These are phyloP conservation scores for Colletotrichum gloeosporioides DNA, from an alignment of 2,329 filamentous ascomycete species.

Conservation along the genomic window DNA sequence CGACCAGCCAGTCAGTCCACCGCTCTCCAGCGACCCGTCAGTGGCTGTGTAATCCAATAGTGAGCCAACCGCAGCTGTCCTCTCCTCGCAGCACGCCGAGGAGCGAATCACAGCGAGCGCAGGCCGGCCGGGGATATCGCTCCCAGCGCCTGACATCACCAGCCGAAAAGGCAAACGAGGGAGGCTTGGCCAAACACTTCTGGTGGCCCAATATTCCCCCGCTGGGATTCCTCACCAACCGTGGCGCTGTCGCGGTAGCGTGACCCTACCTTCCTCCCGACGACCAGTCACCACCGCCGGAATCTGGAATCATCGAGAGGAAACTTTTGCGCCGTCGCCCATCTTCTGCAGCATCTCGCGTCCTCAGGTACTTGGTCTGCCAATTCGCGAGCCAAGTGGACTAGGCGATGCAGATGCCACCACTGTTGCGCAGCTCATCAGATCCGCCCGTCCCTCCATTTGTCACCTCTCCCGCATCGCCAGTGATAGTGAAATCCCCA, in stretches of 20 bases:
- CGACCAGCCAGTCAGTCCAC: not conserved
- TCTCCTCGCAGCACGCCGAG: not conserved
- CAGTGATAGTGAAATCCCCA: not conserved
- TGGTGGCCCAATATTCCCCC: not conserved
- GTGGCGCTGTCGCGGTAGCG: slow-evolving; percentile 6
- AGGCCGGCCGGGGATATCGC: not conserved
- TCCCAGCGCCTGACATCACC: slow-evolving; percentile 14
- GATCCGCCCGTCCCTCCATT: not conserved
- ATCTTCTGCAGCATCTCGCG: not conserved
- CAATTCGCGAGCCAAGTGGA: not conserved
- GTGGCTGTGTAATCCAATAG: slow-evolving; percentile 4
- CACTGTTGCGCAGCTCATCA: not conserved
- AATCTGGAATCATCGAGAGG: not conserved
- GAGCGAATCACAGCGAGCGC: not conserved
- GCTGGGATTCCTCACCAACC: not conserved
- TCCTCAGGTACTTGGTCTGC: not conserved
- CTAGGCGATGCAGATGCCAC: not conserved
- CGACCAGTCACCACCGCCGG: not conserved
- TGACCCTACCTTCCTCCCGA: not conserved
- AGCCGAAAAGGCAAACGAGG: not conserved
- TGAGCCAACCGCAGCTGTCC: not conserved
- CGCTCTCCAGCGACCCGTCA: not conserved
- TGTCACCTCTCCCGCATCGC: not conserved
- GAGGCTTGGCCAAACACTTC: slow-evolving; percentile 1
- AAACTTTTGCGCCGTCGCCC: not conserved